These are phyloP conservation scores for Candida germanica DNA, from an alignment of 805 yeast genomes.

Conservation along the genomic window DNA sequence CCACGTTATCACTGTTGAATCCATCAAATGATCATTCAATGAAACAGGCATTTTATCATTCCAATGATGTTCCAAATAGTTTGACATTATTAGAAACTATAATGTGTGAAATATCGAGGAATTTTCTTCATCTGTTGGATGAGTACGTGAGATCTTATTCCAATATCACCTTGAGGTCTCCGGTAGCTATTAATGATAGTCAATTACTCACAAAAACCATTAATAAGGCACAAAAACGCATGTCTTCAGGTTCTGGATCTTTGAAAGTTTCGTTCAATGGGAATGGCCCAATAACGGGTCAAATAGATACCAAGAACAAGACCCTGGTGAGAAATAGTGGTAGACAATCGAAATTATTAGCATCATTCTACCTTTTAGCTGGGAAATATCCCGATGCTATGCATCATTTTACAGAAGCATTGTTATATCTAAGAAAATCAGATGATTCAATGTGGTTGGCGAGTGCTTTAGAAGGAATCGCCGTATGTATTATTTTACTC, in stretches of 20 bases:
- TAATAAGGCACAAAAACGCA: conserved; percentile 39
- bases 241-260: conserved; percentile 37
- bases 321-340: conserved; percentile 54
- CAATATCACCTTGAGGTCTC: conserved; percentile 80
- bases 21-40: conserved; percentile 16
- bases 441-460: conserved; percentile 87
- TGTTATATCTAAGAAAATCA: conserved; percentile 51
- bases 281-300: conserved; percentile 3
- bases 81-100: conserved; percentile 49
- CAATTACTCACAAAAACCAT: conserved; percentile 41
- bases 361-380: conserved; percentile 72
- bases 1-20: conserved; percentile 6
- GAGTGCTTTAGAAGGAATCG: conserved; percentile 79
- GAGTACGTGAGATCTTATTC: conserved; percentile 69
- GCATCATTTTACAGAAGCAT: conserved; percentile 70
- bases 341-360: conserved; percentile 71
- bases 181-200: conserved; percentile 59
- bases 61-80: conserved; percentile 20
- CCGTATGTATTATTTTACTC: conserved; percentile 60
- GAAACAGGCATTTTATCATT: conserved; percentile 22
- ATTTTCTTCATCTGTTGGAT: conserved; percentile 62
- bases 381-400: conserved; percentile 77
- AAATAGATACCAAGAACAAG: conserved; percentile 30
- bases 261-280: conserved; percentile 27
- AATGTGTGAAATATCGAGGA: conserved; percentile 67